Evolutionary conservation across 2,329 filamentous ascomycete species (phyloP).

Genomic region (Colletotrichum paranaense): DNA sequence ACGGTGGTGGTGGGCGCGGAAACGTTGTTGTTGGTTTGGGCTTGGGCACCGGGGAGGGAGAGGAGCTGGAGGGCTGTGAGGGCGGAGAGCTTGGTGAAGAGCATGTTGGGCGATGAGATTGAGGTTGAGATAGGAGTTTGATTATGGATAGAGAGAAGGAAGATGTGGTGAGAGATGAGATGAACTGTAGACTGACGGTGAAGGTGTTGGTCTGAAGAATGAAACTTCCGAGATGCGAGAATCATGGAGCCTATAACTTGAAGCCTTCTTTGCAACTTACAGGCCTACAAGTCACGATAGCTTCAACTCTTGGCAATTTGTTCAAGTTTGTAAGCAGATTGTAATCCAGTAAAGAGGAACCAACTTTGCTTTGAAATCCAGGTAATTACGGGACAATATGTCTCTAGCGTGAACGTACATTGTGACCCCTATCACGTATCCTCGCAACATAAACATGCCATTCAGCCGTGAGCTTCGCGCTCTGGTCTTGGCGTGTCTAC

Average conservation of each 20-base stretch:
- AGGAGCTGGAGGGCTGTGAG: background rate
- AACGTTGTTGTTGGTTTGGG: background rate
- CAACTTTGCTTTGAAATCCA: background rate
- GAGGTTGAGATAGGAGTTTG: too few relatives aligned
- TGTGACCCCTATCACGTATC: background rate
- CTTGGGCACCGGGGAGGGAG: background rate
- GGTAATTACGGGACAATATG: background rate
- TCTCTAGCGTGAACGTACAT: background rate
- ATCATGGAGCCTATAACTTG: background rate
- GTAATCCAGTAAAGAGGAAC: background rate
- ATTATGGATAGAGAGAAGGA: background rate
- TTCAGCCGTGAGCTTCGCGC: background rate
- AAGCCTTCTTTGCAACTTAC: background rate
- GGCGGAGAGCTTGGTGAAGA: background rate
- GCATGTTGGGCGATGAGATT: background rate
- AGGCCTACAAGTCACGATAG: background rate
- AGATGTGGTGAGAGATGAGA: background rate
- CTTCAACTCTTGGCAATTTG: background rate
- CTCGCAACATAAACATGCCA: fast-evolving
- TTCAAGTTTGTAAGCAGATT: background rate
- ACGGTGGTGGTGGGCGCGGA: background rate
- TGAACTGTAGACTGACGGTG: background rate
- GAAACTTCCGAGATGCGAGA: background rate
- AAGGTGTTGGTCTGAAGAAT: background rate
- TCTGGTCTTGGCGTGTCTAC: background rate